Base-by-base conservation (phyloP, 2,329 filamentous ascomycete species). In the Diatrype stigma region DNA sequence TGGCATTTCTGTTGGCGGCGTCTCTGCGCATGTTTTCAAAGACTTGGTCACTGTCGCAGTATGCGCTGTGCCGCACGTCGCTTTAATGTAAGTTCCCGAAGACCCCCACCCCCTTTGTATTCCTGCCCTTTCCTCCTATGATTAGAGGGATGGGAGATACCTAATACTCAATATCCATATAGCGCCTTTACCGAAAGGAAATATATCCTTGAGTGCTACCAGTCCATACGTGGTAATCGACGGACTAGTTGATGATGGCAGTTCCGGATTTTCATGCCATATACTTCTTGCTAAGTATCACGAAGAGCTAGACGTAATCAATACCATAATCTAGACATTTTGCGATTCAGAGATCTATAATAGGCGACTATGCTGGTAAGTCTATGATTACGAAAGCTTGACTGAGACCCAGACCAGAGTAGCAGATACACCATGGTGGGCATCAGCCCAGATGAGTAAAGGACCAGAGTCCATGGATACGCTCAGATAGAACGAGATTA, bases 21-120 rank as follows among this genome's bases (percentile, higher is more conserved):
- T 72, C 22, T 66, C 66, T 3, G 57, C 59, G 21, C 63, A 67
- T 30, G 63, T 69, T 6, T 58, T 74, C 16, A 56, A 54, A 48
- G 67, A 74, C 52, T 61, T 83, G 12, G 52, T 79, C 47, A 78
- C 76, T 60, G 73, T 80, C 46, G 76, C 73, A 42, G 70, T 65
- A 14, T 69, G 79, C 30, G 78, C 78, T 45, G 63, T 78, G 53
- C 72, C 76, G 21, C 80, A 85, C 62, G 65, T 80, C 30, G 58
- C 78, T 49, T 60, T 79, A 14, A 72, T 88, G 86, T 89, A 73
- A 76, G 86, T 48, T 50, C 50, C 55, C 47, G n/a, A n/a, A n/a
- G n/a, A n/a, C n/a, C n/a, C n/a, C n/a, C n/a, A n/a, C n/a, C n/a
- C n/a, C n/a, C n/a, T n/a, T n/a, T n/a, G n/a, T n/a, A n/a, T n/a